These are phyloP conservation scores for Bipolaris zeicola DNA, from an alignment of 2,329 filamentous ascomycete genomes.

Conservation along the genomic window DNA sequence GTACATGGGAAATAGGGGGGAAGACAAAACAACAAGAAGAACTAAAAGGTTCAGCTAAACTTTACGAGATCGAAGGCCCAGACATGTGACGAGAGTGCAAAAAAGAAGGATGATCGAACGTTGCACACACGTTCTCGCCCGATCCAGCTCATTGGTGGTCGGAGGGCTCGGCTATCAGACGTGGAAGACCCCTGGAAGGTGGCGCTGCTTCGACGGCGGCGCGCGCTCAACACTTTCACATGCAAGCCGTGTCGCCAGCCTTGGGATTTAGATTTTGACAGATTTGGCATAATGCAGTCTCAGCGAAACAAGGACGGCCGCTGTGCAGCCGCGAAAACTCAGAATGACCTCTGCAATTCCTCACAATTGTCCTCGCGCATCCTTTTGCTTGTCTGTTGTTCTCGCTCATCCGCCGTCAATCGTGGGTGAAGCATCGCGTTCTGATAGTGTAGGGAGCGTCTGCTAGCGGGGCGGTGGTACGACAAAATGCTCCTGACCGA, in stretches of 20 bases:
- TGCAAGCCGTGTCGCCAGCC: conserved; percentile 16
- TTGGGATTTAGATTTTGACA: conserved; percentile 9
- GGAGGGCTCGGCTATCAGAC: conserved; percentile 14
- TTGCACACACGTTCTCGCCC: conserved; percentile 5
- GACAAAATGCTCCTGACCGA: conserved; percentile 16
- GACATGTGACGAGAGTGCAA: not conserved
- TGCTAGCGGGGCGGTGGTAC: conserved; percentile 18
- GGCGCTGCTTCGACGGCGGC: conserved; percentile 6
- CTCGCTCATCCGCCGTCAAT: not conserved
- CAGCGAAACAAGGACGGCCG: conserved; percentile 23
- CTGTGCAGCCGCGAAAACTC: conserved; percentile 6
- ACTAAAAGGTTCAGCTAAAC: not conserved
- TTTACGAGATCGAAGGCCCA: not conserved
- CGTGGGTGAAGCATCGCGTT: not conserved
- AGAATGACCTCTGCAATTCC: conserved; percentile 1
- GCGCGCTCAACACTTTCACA: conserved; percentile 32
- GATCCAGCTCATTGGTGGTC: conserved; percentile 17
- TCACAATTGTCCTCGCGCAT: not conserved
- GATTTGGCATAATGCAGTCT: conserved; percentile 17
- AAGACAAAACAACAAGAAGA: not conserved
- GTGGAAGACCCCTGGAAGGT: conserved; percentile 18
- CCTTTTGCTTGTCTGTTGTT: conserved; percentile 4
- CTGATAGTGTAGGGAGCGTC: not conserved
- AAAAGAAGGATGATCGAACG: not conserved
- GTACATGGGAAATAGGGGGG: not conserved